Evolutionary conservation across 352 stramenopile species (phyloP), one percentile per base, ranked within the genome.

Genomic region (Phytophthora ohioensis): DNA sequence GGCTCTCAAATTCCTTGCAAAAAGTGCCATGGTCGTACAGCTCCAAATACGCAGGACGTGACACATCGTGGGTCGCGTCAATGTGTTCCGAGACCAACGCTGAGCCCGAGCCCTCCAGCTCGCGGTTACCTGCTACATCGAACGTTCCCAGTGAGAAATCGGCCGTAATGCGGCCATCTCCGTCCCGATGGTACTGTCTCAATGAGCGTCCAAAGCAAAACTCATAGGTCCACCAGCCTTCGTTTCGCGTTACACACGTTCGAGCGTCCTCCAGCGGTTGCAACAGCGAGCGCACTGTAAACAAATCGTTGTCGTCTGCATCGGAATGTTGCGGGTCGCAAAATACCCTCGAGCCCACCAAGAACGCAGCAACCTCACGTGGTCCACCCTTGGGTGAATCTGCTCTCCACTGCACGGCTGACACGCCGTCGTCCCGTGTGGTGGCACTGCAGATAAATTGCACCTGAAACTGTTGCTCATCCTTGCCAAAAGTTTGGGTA

Each of bases 141-240:
- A 84, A 92, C 17, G 35, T 65, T 21, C 88, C 88, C 8, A 95
- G 69, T 4, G 80, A 90, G 45, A 91, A 95, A 56, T 95, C 85
- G 36, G 76, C 73, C 15, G 82, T 87, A 46, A 92, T 77, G 3
- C 78, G 78, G 38, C 86, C 86, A 39, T 93, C 85, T 30, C 61
- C 65, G 55, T 95, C 79, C 41, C 84, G 84, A 35, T 94, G 88
- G 58, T 92, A 95, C 67, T 95, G 88, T 34, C 86, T 82, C 30
- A 93, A 72, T 34, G 78, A 78, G 5, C 79, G 70, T 34, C 85
- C 87, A 55, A 95, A 90, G 64, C 88, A 95, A 55, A 93, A 88
- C 67, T 95, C 86, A 65, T 94, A 94, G 8, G 88, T 92, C 88
- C 85, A 92, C 85, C 85, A 93, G 15, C 88, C 86, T 76, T 95